Evolutionary conservation across 352 stramenopile species (phyloP), one percentile per base, ranked within the genome.

Genomic region (Pythium aquatile): DNA sequence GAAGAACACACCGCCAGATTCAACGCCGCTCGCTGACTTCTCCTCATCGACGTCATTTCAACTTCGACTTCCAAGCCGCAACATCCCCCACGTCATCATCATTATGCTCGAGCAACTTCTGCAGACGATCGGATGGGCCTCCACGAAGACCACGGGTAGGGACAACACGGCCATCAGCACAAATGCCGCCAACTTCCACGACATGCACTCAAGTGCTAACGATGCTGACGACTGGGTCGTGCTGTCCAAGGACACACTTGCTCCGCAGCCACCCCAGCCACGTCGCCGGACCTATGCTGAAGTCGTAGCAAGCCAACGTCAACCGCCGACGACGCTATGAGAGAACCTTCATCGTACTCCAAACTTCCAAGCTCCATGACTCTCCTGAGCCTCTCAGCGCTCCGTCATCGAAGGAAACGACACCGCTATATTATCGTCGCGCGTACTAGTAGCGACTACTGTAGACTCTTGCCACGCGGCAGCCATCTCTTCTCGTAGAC

Each of bases 231-330:
- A 72, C 28, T 72, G 65, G 65, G 65, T 72, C 2, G 7, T 68
- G 5, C 48, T 72, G 2, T 52, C 48, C 8, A 55, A 28, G 5
- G 59, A 72, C 37, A 6, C 59, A 4, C 11, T 14, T n/a, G 10
- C 35, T 35, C 17, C 59, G 20, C 52, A 14, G 30, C 55, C 32
- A 6, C 29, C 37, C 20, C 48, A 63, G 5, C 62, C 62, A 20
- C 60, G 61, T 2, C 61, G 54, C 33, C 65, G 66, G 40, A 74
- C 73, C 17, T 81, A 78, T 42, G 70, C 70, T 20, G 70, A 81
- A 33, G 70, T 78, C 24, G 73, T 81, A 26, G 58, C 17, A 33
- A 64, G 35, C 17, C 52, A 42, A 59, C 39, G 47, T 46, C 24
- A 8, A 16, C 39, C n/a, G 32, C 24, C 33, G n/a, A 42, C 33